Conservation (phyloP, 2,329 filamentous ascomycete species). For the Pseudogymnoascus sp. region DNA sequence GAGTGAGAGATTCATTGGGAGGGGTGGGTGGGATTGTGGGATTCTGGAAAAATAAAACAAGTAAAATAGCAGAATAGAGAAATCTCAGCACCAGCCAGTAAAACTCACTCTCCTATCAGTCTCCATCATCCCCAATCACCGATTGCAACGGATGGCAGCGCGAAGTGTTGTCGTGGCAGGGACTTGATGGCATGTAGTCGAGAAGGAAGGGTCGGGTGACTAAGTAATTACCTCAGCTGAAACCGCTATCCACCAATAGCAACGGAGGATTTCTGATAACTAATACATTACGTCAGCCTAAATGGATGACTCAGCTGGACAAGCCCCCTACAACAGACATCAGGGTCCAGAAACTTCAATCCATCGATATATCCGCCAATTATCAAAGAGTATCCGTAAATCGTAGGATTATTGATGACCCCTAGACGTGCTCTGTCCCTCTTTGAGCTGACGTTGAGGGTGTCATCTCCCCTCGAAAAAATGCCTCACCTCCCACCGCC, state of each 20-base stretch:
- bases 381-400: not conserved
- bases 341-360: not conserved
- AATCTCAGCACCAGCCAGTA: not conserved
- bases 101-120: not conserved
- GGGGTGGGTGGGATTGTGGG: not conserved
- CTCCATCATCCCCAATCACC: not conserved
- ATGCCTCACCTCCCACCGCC: not conserved
- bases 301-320: conserved; percentile 6
- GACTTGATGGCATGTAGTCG: not conserved
- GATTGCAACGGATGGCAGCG: not conserved
- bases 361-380: not conserved
- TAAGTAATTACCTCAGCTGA: conserved; percentile 8
- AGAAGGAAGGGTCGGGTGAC: conserved; percentile 2
- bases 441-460: not conserved
- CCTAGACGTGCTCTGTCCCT: not conserved
- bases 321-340: not conserved
- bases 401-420: not conserved
- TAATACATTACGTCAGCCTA: not conserved
- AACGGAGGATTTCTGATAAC: not conserved
- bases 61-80: not conserved
- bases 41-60: not conserved
- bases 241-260: not conserved
- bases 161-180: not conserved
- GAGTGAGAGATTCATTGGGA: not conserved
- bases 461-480: not conserved